Conservation (phyloP, 495 filamentous ascomycete genomes). For the Durotheca rogersii region DNA sequence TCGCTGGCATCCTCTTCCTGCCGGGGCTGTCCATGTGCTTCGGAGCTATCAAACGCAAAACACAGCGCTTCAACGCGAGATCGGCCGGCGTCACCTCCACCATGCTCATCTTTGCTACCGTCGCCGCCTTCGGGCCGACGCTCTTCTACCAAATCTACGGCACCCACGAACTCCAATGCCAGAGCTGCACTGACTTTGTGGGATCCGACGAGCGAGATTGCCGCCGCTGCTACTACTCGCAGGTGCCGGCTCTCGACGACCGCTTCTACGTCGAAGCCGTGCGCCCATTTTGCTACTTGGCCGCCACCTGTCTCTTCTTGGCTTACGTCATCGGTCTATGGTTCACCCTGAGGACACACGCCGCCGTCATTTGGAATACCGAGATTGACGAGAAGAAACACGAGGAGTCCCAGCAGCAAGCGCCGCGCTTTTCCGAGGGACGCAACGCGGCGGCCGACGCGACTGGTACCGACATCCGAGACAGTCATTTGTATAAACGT, state of each 20-base stretch:
- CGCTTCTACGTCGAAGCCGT: conserved; percentile 87
- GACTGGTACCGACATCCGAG: conserved; percentile 62
- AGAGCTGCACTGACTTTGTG: conserved; percentile 61
- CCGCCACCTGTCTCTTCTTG: conserved; percentile 80
- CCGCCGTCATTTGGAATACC: conserved; percentile 92
- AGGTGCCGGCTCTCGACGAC: conserved; percentile 80
- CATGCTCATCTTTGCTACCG: conserved; percentile 95
- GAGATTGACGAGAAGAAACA: conserved; percentile 82
- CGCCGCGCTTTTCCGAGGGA: conserved; percentile 44
- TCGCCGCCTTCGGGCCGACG: conserved; percentile 95
- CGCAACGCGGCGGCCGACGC: conserved; percentile 43
- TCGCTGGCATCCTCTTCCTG: conserved; percentile 93
- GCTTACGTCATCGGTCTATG: conserved; percentile 92
- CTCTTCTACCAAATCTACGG: conserved; percentile 99
- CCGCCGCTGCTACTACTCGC: conserved; percentile 89
- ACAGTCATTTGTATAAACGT: conserved; percentile 87
- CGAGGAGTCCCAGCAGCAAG: conserved; percentile 39
- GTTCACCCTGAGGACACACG: conserved; percentile 96
- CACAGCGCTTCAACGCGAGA: conserved; percentile 95
- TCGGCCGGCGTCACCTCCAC: conserved; percentile 97
- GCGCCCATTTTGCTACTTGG: conserved; percentile 87
- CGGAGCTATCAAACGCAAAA: conserved; percentile 95
- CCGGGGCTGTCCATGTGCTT: conserved; percentile 99
- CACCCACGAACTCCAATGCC: conserved; percentile 91
- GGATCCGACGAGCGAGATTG: conserved; percentile 61